Conservation (phyloP, 192 early-diverging fungal genomes). For the Coemansia asiatica region DNA sequence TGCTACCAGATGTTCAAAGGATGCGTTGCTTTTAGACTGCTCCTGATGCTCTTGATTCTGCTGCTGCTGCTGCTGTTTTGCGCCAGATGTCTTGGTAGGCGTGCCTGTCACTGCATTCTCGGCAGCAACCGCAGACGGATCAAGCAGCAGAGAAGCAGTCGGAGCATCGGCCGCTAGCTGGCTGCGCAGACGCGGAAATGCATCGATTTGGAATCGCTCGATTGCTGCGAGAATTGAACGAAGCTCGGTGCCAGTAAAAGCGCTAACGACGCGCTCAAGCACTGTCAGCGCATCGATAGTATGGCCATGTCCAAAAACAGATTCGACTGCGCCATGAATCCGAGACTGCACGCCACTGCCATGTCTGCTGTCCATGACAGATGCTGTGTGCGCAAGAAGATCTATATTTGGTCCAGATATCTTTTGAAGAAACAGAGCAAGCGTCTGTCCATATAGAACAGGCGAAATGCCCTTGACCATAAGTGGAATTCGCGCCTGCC, state of each 20-base stretch:
- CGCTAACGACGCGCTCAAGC: conserved; percentile 30
- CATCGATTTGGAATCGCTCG: conserved; percentile 30
- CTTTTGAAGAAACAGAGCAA: conserved; percentile 27
- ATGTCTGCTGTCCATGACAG: neutral
- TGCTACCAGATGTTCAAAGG: conserved; percentile 28
- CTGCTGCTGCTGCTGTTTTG: neutral
- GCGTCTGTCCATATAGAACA: conserved; percentile 32
- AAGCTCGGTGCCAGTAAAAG: conserved; percentile 33
- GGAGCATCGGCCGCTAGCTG: neutral
- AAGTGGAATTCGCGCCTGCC: conserved; percentile 40
- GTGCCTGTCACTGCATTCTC: conserved; percentile 10
- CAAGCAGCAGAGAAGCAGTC: neutral
- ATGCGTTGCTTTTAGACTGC: conserved; percentile 4
- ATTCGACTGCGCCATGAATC: conserved; percentile 23
- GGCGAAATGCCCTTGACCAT: conserved; percentile 32
- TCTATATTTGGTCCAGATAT: conserved; percentile 23
- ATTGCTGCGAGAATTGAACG: conserved; percentile 28
- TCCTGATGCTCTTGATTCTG: neutral
- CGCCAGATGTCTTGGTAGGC: conserved; percentile 19
- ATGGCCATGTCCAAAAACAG: conserved; percentile 18
- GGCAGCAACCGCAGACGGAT: neutral
- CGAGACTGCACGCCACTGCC: conserved; percentile 19
- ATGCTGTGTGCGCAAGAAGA: conserved; percentile 18
- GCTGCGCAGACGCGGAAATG: conserved; percentile 19
- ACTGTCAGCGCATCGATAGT: conserved; percentile 30